Conservation (phyloP, 2,329 filamentous ascomycete genomes). For the Fusarium agapanthi region DNA sequence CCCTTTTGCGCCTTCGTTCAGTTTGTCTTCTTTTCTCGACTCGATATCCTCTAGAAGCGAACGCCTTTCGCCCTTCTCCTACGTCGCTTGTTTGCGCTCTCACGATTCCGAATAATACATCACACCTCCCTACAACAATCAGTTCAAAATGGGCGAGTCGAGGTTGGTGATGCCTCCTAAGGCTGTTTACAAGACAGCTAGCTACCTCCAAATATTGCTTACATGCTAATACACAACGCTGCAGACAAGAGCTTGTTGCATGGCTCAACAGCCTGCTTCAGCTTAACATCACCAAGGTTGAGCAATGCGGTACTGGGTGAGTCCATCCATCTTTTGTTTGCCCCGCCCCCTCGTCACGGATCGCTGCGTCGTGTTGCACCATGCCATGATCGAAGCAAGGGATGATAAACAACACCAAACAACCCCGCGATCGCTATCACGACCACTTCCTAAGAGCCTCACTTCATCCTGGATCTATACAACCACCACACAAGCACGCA, state of each 20-base stretch:
- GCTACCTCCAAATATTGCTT: background rate
- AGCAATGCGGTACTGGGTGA: slow-evolving; percentile 98
- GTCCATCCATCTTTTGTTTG: slow-evolving; percentile 48
- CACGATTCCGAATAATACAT: slow-evolving; percentile 27
- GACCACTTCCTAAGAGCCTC: background rate
- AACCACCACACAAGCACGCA: background rate
- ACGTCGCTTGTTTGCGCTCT: background rate
- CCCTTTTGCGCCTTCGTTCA: slow-evolving; percentile 13
- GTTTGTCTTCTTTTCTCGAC: slow-evolving; percentile 1
- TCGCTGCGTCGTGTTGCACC: slow-evolving; percentile 27
- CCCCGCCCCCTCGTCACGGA: slow-evolving; percentile 41
- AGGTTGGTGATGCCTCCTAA: slow-evolving; percentile 47
- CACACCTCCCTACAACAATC: slow-evolving; percentile 14
- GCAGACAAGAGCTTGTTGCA: slow-evolving; percentile 91
- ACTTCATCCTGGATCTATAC: background rate
- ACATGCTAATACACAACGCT: slow-evolving; percentile 29
- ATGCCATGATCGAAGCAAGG: slow-evolving; percentile 26
- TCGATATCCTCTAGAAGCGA: slow-evolving; percentile 6
- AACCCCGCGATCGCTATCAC: slow-evolving; percentile 24
- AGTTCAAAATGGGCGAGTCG: slow-evolving; percentile 58
- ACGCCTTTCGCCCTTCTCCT: background rate
- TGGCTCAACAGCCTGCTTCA: slow-evolving; percentile 98
- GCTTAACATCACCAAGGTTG: slow-evolving; percentile 97
- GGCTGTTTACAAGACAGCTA: background rate
- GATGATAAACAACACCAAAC: slow-evolving; percentile 16